Conservation (phyloP, 129 eudicot genomes). For the Flaveria ramosissima region DNA sequence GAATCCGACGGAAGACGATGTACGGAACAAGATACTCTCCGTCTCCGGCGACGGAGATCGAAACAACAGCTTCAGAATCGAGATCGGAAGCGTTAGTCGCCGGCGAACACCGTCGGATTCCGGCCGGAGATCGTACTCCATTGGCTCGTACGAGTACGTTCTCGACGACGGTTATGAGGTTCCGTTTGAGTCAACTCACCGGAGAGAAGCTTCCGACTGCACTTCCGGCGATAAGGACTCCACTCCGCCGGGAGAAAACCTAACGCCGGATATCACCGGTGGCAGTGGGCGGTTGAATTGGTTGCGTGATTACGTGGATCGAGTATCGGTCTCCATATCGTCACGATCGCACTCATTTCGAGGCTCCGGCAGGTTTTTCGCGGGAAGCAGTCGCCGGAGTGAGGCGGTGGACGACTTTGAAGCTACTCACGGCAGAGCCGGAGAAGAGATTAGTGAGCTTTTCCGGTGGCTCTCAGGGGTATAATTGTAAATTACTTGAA, state of each 20-base stretch:
- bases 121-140: constrained; percentile 54
- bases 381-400: constrained; percentile 89
- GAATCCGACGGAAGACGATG: constrained; percentile 52
- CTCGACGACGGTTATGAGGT: constrained; percentile 71
- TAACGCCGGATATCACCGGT: constrained; percentile 56
- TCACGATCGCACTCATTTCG: constrained; percentile 72
- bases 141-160: constrained; percentile 85
- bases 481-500: constrained; percentile 52
- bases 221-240: constrained; percentile 50
- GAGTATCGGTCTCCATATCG: constrained; percentile 54
- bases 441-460: constrained; percentile 87
- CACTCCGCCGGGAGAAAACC: constrained; percentile 38
- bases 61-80: constrained; percentile 58
- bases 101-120: constrained; percentile 38
- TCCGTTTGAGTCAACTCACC: constrained; percentile 47
- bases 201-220: constrained; percentile 44
- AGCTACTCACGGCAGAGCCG: constrained; percentile 50
- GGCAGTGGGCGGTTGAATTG: constrained; percentile 56
- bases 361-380: constrained; percentile 82
- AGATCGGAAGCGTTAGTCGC: constrained; percentile 73
- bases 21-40: constrained; percentile 48
- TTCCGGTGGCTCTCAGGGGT: constrained; percentile 98
- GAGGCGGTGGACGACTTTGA: constrained; percentile 64
- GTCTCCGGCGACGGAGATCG: constrained; percentile 25
- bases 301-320: constrained; percentile 85